phyloP scores from a whole-genome alignment of 2,329 filamentous ascomycete genomes.

The Escovopsis sp. region DNA sequence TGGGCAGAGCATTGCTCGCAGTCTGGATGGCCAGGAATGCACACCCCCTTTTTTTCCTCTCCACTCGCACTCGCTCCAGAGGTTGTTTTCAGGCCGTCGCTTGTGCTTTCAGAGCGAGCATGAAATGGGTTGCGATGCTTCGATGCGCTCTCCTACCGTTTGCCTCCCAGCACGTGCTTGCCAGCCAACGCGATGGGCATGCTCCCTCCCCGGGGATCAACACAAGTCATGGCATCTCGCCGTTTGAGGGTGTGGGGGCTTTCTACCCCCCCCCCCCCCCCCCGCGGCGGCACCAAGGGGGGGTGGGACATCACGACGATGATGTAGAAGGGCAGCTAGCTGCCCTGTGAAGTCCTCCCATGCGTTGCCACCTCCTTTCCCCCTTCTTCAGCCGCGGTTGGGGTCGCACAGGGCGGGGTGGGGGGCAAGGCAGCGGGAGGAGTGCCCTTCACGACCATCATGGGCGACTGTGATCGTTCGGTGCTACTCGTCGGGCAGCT shows the following conservation, averaged over 20 bases:
- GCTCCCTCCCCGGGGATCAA: neutral
- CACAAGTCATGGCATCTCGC: neutral
- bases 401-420: neutral
- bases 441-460: neutral
- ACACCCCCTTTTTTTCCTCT: no score
- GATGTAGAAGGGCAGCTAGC: no score
- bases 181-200: neutral
- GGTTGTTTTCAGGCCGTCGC: no score
- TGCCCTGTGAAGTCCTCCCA: constrained; percentile 1
- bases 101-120: neutral
- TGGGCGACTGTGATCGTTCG: neutral
- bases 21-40: neutral
- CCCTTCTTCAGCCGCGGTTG: neutral
- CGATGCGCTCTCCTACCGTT: constrained; percentile 1
- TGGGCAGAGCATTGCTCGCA: no score
- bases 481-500: neutral
- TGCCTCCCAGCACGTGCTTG: constrained; percentile 1
- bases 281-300: no score
- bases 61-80: neutral
- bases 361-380: neutral
- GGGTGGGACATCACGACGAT: no score
- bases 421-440: neutral
- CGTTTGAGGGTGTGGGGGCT: constrained; percentile 2
- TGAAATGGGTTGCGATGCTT: neutral
- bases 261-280: no score